Evolutionary conservation across 768 basidiomycete genomes (phyloP).

Genomic region (Pleurotus ostreatus): DNA sequence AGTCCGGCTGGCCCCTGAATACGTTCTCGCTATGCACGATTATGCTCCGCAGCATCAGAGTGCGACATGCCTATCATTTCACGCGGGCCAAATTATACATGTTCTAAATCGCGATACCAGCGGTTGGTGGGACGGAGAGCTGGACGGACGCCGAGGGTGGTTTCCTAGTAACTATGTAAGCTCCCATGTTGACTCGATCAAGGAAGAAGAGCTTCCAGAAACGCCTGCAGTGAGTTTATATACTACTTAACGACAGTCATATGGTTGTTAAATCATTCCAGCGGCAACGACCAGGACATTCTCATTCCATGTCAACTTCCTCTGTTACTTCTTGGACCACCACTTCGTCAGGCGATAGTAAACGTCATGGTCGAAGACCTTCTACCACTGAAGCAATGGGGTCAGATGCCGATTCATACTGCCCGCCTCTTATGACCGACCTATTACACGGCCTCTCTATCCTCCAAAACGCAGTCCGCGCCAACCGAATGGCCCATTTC

Average conservation of each 20-base stretch:
- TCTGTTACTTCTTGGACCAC: conserved; percentile 55
- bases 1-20: conserved; percentile 52
- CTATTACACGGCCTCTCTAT: conserved; percentile 83
- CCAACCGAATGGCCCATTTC: conserved; percentile 78
- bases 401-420: conserved; percentile 56
- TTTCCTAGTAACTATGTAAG: conserved; percentile 97
- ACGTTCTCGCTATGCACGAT: conserved; percentile 91
- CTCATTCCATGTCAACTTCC: conserved; percentile 44
- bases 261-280: conserved; percentile 2
- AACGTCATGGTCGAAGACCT: conserved; percentile 37
- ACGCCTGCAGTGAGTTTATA: conserved; percentile 35
- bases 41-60: conserved; percentile 69
- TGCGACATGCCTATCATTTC: conserved; percentile 83
- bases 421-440: conserved; percentile 76
- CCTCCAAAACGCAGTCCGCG: conserved; percentile 78
- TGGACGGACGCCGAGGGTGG: conserved; percentile 89
- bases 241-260: conserved; percentile 7
- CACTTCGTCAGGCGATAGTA: conserved; percentile 26
- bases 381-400: conserved; percentile 42
- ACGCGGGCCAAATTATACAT: conserved; percentile 85
- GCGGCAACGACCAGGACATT: conserved; percentile 39
- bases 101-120: conserved; percentile 84
- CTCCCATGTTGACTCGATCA: conserved; percentile 53
- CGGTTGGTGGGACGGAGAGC: conserved; percentile 99
- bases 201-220: conserved; percentile 50